Evolutionary conservation across 2,329 filamentous ascomycete species (phyloP).

Genomic region (Colletotrichum filicis): DNA sequence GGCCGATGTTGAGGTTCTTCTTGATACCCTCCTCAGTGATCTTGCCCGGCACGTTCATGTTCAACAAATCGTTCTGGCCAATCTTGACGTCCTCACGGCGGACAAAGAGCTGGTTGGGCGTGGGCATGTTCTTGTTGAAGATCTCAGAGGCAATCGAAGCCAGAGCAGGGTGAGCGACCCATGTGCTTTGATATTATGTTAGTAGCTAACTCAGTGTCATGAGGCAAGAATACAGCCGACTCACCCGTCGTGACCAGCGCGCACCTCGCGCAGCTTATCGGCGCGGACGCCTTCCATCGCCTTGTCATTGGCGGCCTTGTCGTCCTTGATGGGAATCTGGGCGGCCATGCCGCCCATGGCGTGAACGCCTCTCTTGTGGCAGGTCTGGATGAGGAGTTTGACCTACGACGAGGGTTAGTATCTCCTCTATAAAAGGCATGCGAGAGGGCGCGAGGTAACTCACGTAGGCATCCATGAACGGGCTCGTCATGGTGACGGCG

Average conservation of each 20-base stretch:
- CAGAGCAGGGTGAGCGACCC: constrained; percentile 96
- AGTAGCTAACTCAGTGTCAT: constrained; percentile 5
- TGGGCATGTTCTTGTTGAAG: constrained; percentile 99
- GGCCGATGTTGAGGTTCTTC: constrained; percentile 97
- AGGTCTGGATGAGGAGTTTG: constrained; percentile 97
- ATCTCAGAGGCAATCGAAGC: constrained; percentile 88
- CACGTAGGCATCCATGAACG: constrained; percentile 96
- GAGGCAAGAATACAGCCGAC: neutral
- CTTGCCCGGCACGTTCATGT: constrained; percentile 96
- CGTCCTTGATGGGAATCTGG: constrained; percentile 98
- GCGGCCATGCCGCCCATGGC: constrained; percentile 99
- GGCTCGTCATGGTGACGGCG: constrained; percentile 95
- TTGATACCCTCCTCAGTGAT: constrained; percentile 95
- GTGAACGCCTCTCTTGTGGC: constrained; percentile 95
- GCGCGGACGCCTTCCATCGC: constrained; percentile 94
- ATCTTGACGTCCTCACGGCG: constrained; percentile 91
- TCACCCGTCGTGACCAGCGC: constrained; percentile 87
- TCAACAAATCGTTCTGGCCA: constrained; percentile 88
- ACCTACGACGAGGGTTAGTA: constrained; percentile 52
- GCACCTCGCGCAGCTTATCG: constrained; percentile 96
- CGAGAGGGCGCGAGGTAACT: constrained; percentile 26
- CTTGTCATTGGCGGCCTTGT: constrained; percentile 88
- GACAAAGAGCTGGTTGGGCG: constrained; percentile 90
- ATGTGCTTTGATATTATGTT: constrained; percentile 67
- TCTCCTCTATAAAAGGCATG: neutral